Evolutionary conservation across 2,329 filamentous ascomycete species (phyloP), one percentile per base, ranked within the genome.

Genomic region (Alternaria arborescens): DNA sequence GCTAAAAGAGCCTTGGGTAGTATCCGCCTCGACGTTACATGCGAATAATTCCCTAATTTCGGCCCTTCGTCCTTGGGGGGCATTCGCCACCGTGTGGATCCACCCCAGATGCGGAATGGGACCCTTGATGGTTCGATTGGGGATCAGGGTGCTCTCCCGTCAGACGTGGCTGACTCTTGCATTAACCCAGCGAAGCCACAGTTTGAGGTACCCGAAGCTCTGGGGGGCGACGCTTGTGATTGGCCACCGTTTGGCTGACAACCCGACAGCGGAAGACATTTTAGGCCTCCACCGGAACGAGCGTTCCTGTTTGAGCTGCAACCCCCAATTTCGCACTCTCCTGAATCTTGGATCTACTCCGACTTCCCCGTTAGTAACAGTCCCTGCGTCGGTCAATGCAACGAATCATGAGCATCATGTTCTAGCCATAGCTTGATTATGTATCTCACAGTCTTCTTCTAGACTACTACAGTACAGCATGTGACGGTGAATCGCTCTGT

Each of bases 131-230:
- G 41, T 40, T 43, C 34, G 20, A 34, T 53, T 47, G 43, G 54
- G 34, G 41, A 53, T 58, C 61, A 34, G 38, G 57, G 32, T 54
- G 51, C 43, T 26, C 61, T 58, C 44, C 50, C 52, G 47, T 56
- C 52, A 46, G 44, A 54, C 55, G 61, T 71, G 69, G 71, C 67
- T 63, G 51, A 22, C 58, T 69, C 47, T 55, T 61, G 69, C 63
- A 62, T 57, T 41, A 58, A 38, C 6, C 34, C 16, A 36, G 32
- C 16, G 16, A 38, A 62, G 64, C 70, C 68, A 69, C 66, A 64
- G 62, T 56, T 60, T 66, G 58, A 58, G 46, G 55, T 54, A 48
- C 57, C 60, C 53, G 51, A 47, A 22, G 30, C 8, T 16, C 55
- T 55, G 38, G 50, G 46, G 22, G n/a, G n/a, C 32, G 14, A 43